These are phyloP conservation scores for Tanacetum coccineum DNA, from an alignment of 129 eudicot genomes.

Conservation along the genomic window DNA sequence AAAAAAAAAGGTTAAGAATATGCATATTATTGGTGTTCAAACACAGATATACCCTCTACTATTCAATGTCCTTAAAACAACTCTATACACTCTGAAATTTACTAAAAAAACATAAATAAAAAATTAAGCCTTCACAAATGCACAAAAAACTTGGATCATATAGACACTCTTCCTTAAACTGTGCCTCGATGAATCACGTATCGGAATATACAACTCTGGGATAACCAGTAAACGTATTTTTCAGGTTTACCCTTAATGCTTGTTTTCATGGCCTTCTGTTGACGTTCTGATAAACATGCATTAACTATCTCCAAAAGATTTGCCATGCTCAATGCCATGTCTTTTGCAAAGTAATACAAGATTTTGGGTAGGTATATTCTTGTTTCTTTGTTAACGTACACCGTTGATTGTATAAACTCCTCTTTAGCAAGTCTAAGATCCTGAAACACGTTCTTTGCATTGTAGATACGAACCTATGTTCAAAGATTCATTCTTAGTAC, in stretches of 20 bases:
- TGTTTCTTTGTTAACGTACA: constrained; percentile 58
- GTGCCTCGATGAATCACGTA: constrained; percentile 59
- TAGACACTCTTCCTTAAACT: constrained; percentile 36
- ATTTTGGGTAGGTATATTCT: constrained; percentile 66
- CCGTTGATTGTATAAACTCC: constrained; percentile 64
- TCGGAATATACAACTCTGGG: constrained; percentile 66
- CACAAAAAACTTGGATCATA: constrained; percentile 17
- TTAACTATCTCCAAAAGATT: constrained; percentile 55
- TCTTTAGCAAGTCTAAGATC: constrained; percentile 69
- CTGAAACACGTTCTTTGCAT: constrained; percentile 58
- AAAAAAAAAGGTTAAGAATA: constrained; percentile 6
- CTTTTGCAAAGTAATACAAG: constrained; percentile 61
- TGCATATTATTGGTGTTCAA: not conserved
- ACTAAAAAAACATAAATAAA: constrained; percentile 3
- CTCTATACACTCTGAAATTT: constrained; percentile 31
- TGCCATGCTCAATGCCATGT: constrained; percentile 53
- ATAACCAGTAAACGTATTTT: constrained; percentile 53
- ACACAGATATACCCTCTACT: constrained; percentile 18
- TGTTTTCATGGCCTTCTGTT: constrained; percentile 44
- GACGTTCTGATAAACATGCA: constrained; percentile 45
- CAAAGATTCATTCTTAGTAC: constrained; percentile 1
- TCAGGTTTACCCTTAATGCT: constrained; percentile 49
- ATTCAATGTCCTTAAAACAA: constrained; percentile 24
- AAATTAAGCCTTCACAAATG: constrained; percentile 34
- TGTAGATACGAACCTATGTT: constrained; percentile 67